phyloP scores from a whole-genome alignment of 768 basidiomycete species.

The Mycena metata region DNA sequence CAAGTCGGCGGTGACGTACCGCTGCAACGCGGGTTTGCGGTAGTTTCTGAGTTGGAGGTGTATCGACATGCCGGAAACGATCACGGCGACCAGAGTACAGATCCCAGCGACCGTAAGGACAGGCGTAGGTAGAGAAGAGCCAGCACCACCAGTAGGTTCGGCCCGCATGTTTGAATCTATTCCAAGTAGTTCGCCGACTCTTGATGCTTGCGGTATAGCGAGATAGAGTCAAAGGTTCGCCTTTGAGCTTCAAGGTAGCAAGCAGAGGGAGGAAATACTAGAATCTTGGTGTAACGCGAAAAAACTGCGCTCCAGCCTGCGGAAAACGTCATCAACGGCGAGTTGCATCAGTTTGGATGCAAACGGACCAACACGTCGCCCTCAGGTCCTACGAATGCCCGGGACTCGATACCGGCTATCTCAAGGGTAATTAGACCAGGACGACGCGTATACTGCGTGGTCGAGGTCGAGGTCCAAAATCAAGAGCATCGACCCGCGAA shows the following conservation, averaged over 20 bases:
- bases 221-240: neutral
- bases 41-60: constrained; percentile 89
- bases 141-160: constrained; percentile 55
- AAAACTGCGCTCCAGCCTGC: constrained; percentile 23
- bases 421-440: neutral
- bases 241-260: neutral
- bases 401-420: neutral
- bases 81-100: constrained; percentile 76
- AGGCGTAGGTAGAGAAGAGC: constrained; percentile 68
- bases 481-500: neutral
- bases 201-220: neutral
- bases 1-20: constrained; percentile 59
- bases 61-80: constrained; percentile 81
- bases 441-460: neutral
- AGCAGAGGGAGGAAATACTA: neutral
- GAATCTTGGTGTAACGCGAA: constrained; percentile 8
- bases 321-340: constrained; percentile 26
- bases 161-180: neutral
- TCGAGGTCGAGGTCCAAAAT: neutral
- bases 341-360: neutral
- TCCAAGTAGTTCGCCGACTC: no score
- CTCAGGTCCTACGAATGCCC: neutral
- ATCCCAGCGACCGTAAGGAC: constrained; percentile 75
- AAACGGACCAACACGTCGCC: neutral
- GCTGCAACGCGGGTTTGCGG: constrained; percentile 82